Base-by-base conservation (phyloP, 1,139 yeast genomes). In the Candida dubliniensis region DNA sequence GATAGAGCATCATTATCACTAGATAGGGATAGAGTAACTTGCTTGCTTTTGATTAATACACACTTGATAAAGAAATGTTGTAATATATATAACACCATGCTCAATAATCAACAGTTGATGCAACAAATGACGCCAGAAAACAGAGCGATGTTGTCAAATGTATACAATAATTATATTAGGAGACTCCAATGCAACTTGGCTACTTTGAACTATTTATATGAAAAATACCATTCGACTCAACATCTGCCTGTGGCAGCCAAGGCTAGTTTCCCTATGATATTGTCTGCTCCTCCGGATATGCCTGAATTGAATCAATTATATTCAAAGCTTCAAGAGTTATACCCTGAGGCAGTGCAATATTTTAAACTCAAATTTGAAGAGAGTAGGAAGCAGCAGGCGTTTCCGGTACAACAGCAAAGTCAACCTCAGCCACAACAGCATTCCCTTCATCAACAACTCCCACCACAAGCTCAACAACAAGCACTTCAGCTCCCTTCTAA, bases 211-310 rank as follows among this genome's bases (percentile, higher is more conserved):
- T 74, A 72, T 41, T 69, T 79, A 34, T 77, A 77, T 49, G 83
- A 78, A 46, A 69, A 72, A 46, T 78, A 78, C 53, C 76, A 78
- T 45, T 14, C 43, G 9, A 52, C 61, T 0, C 61, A 57, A 13
- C 56, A 51, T 40, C 60, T 58, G 34, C 58, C 24, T 11, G 23
- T 25, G 7, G 13, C 57, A 6, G 63, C 59, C 13, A 59, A 70
- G 54, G 58, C 74, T 40, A 63, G 76, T 45, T 74, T 77, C 48
- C 84, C 84, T 0, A 67, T 75, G 31, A 74, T 79, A 39, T 67
- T 79, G 49, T 66, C 77, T 3, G 74, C 84, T 6, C 84, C 84
- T 2, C 73, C 71, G 5, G 82, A 78, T 42, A 70, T 79, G 69
- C 81, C 82, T 0, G 84, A 78, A 53, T 64, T 79, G 42, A 64